These are phyloP conservation scores for Boletus pseudopeckii DNA, from an alignment of 768 basidiomycete species.

Conservation along the genomic window DNA sequence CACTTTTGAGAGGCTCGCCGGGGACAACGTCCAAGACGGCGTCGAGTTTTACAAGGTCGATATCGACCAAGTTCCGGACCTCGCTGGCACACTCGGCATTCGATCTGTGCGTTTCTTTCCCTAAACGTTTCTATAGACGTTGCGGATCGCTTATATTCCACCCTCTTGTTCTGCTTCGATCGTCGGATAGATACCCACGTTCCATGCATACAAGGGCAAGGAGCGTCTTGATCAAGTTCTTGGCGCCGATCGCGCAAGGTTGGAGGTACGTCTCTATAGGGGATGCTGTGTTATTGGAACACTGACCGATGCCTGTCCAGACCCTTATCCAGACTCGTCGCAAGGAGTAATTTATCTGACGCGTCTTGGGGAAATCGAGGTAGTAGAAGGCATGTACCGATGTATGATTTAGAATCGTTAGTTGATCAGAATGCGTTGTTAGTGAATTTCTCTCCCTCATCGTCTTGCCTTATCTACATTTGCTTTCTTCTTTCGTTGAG, in stretches of 20 bases:
- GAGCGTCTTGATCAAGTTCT: background rate
- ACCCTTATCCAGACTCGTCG: background rate
- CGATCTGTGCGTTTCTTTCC: conserved; percentile 43
- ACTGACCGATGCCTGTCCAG: background rate
- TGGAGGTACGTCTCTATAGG: conserved; percentile 1
- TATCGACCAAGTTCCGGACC: conserved; percentile 50
- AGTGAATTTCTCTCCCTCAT: no score
- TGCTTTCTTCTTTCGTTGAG: no score
- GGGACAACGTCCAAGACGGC: conserved; percentile 8
- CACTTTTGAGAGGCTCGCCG: background rate
- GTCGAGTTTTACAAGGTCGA: conserved; percentile 72
- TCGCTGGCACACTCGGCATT: conserved; percentile 50
- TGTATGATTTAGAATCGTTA: no score
- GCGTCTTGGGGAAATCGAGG: no score
- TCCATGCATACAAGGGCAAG: conserved; percentile 7
- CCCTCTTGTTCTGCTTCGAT: no score
- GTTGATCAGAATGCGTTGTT: no score
- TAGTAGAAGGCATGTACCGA: no score
- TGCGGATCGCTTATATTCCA: background rate
- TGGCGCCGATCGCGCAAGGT: background rate
- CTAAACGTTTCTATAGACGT: background rate
- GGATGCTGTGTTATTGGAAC: background rate
- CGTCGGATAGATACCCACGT: conserved; percentile 16
- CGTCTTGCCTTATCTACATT: no score
- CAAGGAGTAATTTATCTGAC: background rate